phyloP scores from a whole-genome alignment of 2,329 filamentous ascomycete species.

The Coniochaeta prunicola region DNA sequence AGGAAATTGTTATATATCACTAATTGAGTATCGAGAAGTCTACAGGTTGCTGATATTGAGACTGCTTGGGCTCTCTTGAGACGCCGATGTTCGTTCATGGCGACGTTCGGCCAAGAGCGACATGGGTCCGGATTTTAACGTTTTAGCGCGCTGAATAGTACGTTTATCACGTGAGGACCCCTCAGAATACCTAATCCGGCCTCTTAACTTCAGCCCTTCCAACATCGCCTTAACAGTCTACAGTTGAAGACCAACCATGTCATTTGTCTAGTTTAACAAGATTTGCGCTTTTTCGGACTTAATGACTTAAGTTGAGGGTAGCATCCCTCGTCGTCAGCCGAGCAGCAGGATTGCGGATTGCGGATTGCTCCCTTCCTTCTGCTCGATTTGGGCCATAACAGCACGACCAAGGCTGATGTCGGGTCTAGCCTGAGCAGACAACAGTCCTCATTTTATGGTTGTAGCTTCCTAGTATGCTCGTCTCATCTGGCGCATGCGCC shows the following conservation, averaged over 20 bases:
- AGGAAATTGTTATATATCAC: neutral
- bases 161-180: neutral
- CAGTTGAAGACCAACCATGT: neutral
- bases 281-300: neutral
- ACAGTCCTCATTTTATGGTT: neutral
- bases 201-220: neutral
- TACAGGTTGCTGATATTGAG: neutral
- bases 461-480: neutral
- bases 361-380: neutral
- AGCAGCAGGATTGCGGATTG: neutral
- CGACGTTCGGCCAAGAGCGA: neutral
- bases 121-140: neutral
- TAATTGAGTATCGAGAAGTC: neutral
- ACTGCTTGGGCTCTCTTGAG: neutral
- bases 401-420: neutral
- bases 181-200: neutral
- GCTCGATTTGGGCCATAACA: neutral
- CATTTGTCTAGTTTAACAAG: neutral
- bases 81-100: constrained; percentile 1
- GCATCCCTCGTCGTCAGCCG: neutral
- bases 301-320: neutral
- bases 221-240: neutral
- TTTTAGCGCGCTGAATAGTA: neutral
- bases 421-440: neutral
- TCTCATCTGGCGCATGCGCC: neutral